Percentiles rank a stretch among this genome's conserved stretches.
Evolutionary conservation across 1,284 basidiomycete genomes (phyloP).

Genomic region (Puccinia novopanici): DNA sequence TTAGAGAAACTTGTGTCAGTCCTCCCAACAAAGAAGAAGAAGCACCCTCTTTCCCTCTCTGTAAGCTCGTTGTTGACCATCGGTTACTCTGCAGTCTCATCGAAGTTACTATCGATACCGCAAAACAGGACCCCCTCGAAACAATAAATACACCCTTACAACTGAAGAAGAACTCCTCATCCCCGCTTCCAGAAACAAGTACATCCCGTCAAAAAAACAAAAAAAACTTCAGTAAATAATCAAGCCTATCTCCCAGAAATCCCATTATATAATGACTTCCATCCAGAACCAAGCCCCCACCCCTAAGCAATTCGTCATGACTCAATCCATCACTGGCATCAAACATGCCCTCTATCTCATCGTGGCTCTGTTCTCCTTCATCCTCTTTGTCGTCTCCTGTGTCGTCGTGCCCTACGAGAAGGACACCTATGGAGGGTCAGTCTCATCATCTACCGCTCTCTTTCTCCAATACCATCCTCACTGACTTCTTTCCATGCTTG

Average conservation of each 20-base stretch:
- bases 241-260: not conserved
- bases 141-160: no score
- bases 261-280: not conserved
- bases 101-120: not conserved
- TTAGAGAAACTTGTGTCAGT: no score
- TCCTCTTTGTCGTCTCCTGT: conserved; percentile 39
- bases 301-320: conserved; percentile 20
- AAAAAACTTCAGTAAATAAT: not conserved
- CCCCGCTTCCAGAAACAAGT: not conserved
- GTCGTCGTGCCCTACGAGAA: conserved; percentile 36
- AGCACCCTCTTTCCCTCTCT: not conserved
- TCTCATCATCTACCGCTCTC: not conserved
- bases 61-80: not conserved
- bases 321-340: conserved; percentile 22
- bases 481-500: not conserved
- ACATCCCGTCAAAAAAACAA: not conserved
- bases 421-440: conserved; percentile 42
- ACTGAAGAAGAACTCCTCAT: not conserved
- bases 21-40: not conserved
- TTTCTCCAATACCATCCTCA: not conserved
- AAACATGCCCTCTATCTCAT: conserved; percentile 38
- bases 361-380: conserved; percentile 39
- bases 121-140: no score
- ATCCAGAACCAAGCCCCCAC: not conserved
- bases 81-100: conserved; percentile 1